Percentiles rank a stretch among this genome's conserved stretches.
These are phyloP conservation scores for Globisporangium radiosum DNA, from an alignment of 352 stramenopile species.

Conservation along the genomic window DNA sequence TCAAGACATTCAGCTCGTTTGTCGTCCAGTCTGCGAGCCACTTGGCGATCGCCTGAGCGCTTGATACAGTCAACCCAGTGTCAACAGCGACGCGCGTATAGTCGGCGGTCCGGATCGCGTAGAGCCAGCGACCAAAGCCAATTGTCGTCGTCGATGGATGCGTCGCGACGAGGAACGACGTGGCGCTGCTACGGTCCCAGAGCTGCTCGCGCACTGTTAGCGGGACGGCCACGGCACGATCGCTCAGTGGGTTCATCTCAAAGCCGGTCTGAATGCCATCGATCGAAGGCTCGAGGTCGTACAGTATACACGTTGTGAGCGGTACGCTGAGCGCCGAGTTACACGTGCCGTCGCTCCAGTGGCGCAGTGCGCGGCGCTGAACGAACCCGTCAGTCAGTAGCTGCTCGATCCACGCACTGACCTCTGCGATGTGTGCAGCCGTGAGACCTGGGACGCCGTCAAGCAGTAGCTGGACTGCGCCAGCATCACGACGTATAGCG, in stretches of 20 bases:
- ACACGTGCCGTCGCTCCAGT: conserved; percentile 64
- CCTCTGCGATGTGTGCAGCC: conserved; percentile 21
- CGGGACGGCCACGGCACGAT: conserved; percentile 12
- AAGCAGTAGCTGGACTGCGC: conserved; percentile 15
- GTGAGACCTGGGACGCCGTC: conserved; percentile 22
- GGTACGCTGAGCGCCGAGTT: conserved; percentile 34
- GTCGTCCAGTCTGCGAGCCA: conserved; percentile 35
- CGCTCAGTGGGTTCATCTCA: conserved; percentile 47
- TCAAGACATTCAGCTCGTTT: conserved; percentile 33
- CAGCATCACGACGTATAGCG: conserved; percentile 9
- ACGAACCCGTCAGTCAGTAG: conserved; percentile 42
- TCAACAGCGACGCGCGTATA: conserved; percentile 10
- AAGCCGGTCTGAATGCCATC: conserved; percentile 40
- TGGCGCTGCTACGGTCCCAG: conserved; percentile 21
- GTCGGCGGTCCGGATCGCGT: conserved; percentile 23
- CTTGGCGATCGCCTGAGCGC: conserved; percentile 16
- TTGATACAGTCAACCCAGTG: conserved; percentile 15
- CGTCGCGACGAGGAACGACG: conserved; percentile 33
- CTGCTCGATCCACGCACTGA: conserved; percentile 36
- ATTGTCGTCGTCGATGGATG: conserved; percentile 21
- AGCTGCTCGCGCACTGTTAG: conserved; percentile 21
- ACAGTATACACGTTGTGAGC: conserved; percentile 27
- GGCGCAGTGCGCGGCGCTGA: conserved; percentile 36
- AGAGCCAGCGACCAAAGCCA: conserved; percentile 42
- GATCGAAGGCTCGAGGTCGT: conserved; percentile 57